Evolutionary conservation across 2,329 filamentous ascomycete genomes (phyloP), one percentile per base, ranked within the genome.

Genomic region (Dendrostoma leiphaemia): DNA sequence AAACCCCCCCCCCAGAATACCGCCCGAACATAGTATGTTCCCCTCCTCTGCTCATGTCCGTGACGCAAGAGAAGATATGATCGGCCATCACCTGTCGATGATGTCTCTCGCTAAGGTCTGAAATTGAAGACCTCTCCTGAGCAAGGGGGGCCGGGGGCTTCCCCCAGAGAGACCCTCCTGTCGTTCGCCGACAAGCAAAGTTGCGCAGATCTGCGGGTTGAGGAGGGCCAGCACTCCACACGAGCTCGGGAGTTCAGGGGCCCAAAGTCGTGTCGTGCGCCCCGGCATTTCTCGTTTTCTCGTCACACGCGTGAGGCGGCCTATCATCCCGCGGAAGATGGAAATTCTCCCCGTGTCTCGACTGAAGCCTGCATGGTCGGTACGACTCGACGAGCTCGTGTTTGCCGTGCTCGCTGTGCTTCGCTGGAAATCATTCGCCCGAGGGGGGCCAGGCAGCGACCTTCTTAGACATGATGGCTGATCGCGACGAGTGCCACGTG

Each of bases 311-410:
- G 31, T 4, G 44, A 53, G 43, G 35, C 38, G 45, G 29, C 51
- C 51, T 53, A 53, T 53, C 51, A 54, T 28, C 31, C 26, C 29
- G 15, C 37, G 24, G 17, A 15, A 29, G 35, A 43, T 8, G 37
- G 24, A 12, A 12, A 15, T 45, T 12, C 38, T n/a, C 19, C 37
- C 38, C 35, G 38, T 40, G 32, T 54, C 23, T 53, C 28, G 51
- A 34, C 46, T 49, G 38, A 46, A 24, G 38, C 38, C 45, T 49
- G 51, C 51, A 44, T 26, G 17, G 8, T 37, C 45, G 10, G 45
- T 53, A 37, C 21, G 28, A 53, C 51, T 37, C 29, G 29, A 23
- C 12, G 28, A 54, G 23, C 51, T 54, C 51, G 45, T 54, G 51
- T 54, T 53, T 21, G 29, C 17, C 15, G n/a, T 48, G 24, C 32